Evolutionary conservation across 768 basidiomycete genomes (phyloP).

Genomic region (Phylloporus scabripes): DNA sequence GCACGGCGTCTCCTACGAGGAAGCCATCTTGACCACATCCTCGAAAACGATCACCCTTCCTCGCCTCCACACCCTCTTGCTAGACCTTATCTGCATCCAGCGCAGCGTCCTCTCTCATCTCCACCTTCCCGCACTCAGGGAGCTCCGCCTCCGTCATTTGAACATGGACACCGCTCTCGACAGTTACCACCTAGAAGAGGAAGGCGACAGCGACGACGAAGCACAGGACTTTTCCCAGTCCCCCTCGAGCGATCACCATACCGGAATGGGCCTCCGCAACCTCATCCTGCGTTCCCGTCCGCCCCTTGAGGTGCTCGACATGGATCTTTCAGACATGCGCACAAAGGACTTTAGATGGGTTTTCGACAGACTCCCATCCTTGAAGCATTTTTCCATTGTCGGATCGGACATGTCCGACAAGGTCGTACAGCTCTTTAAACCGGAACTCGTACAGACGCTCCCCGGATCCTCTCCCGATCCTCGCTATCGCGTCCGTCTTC

Average conservation of each 20-base stretch:
- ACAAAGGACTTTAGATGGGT: slow-evolving; percentile 74
- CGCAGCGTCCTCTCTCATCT: slow-evolving; percentile 62
- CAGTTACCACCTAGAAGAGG: slow-evolving; percentile 38
- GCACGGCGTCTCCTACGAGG: slow-evolving; percentile 48
- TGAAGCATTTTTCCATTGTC: slow-evolving; percentile 67
- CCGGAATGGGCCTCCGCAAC: slow-evolving; percentile 71
- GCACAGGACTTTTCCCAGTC: slow-evolving; percentile 70
- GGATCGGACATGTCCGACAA: slow-evolving; percentile 79
- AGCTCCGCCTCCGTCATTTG: slow-evolving; percentile 59
- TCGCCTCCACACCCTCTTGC: slow-evolving; percentile 48
- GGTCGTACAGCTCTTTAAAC: slow-evolving; percentile 57
- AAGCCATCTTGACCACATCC: slow-evolving; percentile 22
- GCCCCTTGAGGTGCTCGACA: slow-evolving; percentile 59
- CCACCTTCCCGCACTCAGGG: slow-evolving; percentile 52
- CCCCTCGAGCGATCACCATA: slow-evolving; percentile 70
- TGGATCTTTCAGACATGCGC: slow-evolving; percentile 81
- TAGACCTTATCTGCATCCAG: slow-evolving; percentile 56
- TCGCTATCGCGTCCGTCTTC: slow-evolving; percentile 44
- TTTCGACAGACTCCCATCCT: slow-evolving; percentile 48
- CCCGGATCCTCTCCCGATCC: slow-evolving; percentile 4
- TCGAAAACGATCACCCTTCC: slow-evolving; percentile 50
- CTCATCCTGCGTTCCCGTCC: slow-evolving; percentile 58
- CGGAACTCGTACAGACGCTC: slow-evolving; percentile 21
- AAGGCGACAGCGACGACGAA: slow-evolving; percentile 73
- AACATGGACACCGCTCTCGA: slow-evolving; percentile 51